Conservation (phyloP, 2,329 filamentous ascomycete species). For the Cadophora luteo-olivacea region DNA sequence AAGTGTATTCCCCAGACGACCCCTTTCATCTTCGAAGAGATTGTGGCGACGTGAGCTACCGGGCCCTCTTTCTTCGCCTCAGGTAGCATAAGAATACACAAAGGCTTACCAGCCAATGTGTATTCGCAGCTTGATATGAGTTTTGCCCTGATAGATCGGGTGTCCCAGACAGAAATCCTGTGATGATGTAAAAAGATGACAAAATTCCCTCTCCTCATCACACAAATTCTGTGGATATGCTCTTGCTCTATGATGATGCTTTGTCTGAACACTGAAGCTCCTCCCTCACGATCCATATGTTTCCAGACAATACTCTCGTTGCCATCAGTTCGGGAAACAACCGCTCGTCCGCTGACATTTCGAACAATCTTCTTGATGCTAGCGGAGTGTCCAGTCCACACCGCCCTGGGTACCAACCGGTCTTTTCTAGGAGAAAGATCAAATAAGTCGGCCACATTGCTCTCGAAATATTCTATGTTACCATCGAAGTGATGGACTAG, state of each 20-base stretch:
- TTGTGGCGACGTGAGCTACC: conserved; percentile 77
- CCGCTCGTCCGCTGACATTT: conserved; percentile 78
- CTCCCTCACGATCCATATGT: conserved; percentile 60
- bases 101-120: conserved; percentile 69
- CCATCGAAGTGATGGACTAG: conserved; percentile 87
- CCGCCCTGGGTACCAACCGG: conserved; percentile 66
- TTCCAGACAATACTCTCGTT: conserved; percentile 87
- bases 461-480: conserved; percentile 80
- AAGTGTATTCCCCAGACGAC: conserved; percentile 81
- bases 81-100: conserved; percentile 81
- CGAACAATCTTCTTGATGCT: conserved; percentile 86
- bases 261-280: conserved; percentile 66
- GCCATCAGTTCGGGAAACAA: conserved; percentile 80
- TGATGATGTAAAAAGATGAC: conserved; percentile 80
- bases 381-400: conserved; percentile 85
- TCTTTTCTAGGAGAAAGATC: conserved; percentile 68
- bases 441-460: conserved; percentile 79
- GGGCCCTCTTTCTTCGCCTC: conserved; percentile 58
- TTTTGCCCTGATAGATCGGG: conserved; percentile 62
- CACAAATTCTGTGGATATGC: conserved; percentile 80
- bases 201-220: conserved; percentile 79
- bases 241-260: conserved; percentile 71
- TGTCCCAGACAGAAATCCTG: conserved; percentile 81
- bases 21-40: conserved; percentile 79
- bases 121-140: conserved; percentile 67